Percentiles rank a stretch among this genome's conserved stretches.
Conservation (phyloP, 2,329 filamentous ascomycete species). For the Diplocarpon rosae region DNA sequence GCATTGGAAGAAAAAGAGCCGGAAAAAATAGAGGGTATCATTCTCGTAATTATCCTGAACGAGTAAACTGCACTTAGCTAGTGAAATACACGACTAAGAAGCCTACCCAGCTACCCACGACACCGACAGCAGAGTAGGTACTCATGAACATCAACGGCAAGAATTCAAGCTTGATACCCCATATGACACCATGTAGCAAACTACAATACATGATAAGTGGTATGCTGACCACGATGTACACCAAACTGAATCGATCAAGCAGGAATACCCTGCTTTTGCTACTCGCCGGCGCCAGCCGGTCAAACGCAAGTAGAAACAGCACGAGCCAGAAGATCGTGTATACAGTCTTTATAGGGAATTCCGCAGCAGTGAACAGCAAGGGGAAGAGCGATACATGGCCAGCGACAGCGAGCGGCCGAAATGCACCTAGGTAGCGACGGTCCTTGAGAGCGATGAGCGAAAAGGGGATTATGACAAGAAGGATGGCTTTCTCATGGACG, state of each 20-base stretch:
- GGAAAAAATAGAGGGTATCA: conserved; percentile 6
- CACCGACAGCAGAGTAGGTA: conserved; percentile 87
- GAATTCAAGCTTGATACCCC: conserved; percentile 77
- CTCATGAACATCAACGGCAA: conserved; percentile 95
- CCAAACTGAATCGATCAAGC: conserved; percentile 77
- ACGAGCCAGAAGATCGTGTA: conserved; percentile 92
- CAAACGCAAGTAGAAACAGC: conserved; percentile 75
- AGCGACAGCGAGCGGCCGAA: conserved; percentile 81
- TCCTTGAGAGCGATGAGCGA: conserved; percentile 85
- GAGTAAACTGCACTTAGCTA: conserved; percentile 11
- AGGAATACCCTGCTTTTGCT: conserved; percentile 73
- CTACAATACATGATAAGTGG: conserved; percentile 86
- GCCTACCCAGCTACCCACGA: conserved; percentile 89
- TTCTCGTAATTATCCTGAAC: not conserved
- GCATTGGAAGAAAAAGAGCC: no score
- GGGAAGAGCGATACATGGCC: conserved; percentile 95
- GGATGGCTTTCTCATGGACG: conserved; percentile 93
- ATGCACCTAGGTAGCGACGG: conserved; percentile 80
- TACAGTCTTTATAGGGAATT: conserved; percentile 87
- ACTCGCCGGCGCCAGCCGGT: conserved; percentile 76
- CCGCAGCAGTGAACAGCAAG: conserved; percentile 78
- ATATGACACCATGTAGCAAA: conserved; percentile 69
- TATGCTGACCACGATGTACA: conserved; percentile 84
- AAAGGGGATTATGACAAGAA: conserved; percentile 91
- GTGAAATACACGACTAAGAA: conserved; percentile 87